A percentile compares a stretch with the other conserved stretches of the same genome.
These are phyloP conservation scores for Tilletiopsis washingtonensis DNA, from an alignment of 1,284 basidiomycete genomes.

Conservation along the genomic window DNA sequence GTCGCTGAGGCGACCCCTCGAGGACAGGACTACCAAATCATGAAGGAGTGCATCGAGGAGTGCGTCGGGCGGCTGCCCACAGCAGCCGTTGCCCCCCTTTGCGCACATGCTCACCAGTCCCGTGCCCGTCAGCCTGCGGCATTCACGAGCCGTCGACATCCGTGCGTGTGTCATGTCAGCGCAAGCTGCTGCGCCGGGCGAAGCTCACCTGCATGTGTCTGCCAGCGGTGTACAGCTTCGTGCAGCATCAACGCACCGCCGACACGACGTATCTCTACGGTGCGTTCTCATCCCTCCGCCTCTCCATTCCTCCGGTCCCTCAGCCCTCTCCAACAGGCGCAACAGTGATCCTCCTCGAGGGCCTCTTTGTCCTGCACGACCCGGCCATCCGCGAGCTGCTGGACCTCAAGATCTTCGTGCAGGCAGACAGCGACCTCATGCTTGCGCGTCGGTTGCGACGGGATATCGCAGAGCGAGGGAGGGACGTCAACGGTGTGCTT, in stretches of 20 bases:
- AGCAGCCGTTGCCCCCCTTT: no score
- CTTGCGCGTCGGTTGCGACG: constrained; percentile 81
- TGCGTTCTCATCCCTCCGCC: no score
- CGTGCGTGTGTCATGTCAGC: no score
- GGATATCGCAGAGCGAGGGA: constrained; percentile 78
- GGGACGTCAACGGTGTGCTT: constrained; percentile 75
- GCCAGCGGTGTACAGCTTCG: constrained; percentile 91
- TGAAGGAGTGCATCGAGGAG: constrained; percentile 71
- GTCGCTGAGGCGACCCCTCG: no score
- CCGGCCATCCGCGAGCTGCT: constrained; percentile 63
- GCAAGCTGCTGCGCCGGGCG: no score
- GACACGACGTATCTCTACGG: constrained; percentile 84
- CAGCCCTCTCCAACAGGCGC: no score
- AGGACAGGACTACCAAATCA: constrained; percentile 83
- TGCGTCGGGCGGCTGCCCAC: no score
- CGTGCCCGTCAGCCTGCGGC: no score
- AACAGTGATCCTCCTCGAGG: constrained; percentile 88
- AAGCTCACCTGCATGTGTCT: no score
- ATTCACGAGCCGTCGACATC: constrained; percentile 60
- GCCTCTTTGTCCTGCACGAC: constrained; percentile 79
- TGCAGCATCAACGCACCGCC: constrained; percentile 73
- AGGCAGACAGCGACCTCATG: constrained; percentile 91
- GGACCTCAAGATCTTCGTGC: constrained; percentile 68
- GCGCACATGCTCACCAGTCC: no score
- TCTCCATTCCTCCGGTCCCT: no score